Evolutionary conservation across 176 grass and related monocot genomes (phyloP).

Genomic region (Oryza meridionalis): DNA sequence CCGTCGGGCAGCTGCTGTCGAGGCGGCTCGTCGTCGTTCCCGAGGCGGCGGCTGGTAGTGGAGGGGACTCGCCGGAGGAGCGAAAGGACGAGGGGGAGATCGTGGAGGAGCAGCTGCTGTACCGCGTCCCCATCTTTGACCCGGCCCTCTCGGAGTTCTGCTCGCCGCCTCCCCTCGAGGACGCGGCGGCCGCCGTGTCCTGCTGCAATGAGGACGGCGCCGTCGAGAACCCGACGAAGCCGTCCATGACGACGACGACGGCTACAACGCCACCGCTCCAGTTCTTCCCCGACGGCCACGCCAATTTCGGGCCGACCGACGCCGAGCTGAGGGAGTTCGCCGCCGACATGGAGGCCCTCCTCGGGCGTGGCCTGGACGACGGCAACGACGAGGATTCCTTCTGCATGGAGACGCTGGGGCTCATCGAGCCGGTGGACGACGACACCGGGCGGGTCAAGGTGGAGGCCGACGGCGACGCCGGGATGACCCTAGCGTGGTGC

Average conservation of each 20-base stretch:
- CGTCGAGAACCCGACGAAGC: conserved; percentile 36
- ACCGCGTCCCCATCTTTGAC: conserved; percentile 76
- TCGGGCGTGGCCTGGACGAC: conserved; percentile 57
- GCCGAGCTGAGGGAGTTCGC: conserved; percentile 87
- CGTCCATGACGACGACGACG: background rate
- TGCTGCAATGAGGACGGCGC: conserved; percentile 30
- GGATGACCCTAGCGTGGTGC: conserved; percentile 3
- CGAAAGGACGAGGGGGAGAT: conserved; percentile 32
- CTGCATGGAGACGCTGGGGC: conserved; percentile 61
- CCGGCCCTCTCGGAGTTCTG: conserved; percentile 69
- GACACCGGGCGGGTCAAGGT: conserved; percentile 45
- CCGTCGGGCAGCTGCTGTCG: conserved; percentile 25
- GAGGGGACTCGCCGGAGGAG: conserved; percentile 45
- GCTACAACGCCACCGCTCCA: background rate
- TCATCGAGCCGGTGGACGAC: conserved; percentile 42
- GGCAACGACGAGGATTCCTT: conserved; percentile 55
- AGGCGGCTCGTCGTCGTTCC: conserved; percentile 57
- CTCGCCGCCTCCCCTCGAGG: conserved; percentile 54
- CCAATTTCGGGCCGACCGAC: conserved; percentile 63
- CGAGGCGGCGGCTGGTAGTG: background rate
- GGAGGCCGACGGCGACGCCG: conserved; percentile 35
- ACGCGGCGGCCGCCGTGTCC: conserved; percentile 31
- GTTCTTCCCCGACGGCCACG: conserved; percentile 25
- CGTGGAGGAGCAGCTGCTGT: conserved; percentile 67
- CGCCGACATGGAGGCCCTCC: conserved; percentile 86